Conservation (phyloP, 192 early-diverging fungal species). For the Backusella liffmaniae region DNA sequence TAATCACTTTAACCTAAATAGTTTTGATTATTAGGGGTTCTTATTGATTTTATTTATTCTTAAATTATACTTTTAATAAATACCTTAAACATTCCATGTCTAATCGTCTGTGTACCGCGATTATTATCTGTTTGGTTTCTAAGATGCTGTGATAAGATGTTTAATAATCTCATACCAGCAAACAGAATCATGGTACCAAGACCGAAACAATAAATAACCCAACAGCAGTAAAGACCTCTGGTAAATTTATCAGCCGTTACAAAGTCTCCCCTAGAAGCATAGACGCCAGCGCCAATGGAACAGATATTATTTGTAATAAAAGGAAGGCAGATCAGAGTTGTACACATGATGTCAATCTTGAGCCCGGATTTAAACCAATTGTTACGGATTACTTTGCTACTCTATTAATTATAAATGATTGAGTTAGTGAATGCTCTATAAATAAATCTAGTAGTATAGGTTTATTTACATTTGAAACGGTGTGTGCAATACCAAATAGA, state of each 20-base stretch:
- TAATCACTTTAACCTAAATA: constrained; percentile 21
- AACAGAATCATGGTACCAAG: constrained; percentile 8
- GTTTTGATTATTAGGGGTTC: background rate
- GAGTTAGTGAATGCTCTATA: background rate
- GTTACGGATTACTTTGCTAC: constrained; percentile 12
- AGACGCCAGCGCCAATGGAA: constrained; percentile 20
- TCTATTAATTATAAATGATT: constrained; percentile 5
- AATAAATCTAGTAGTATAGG: background rate
- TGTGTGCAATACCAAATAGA: constrained; percentile 32
- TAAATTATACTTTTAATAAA: background rate
- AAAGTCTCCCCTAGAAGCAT: constrained; percentile 18
- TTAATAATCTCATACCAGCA: constrained; percentile 20
- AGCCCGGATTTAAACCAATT: constrained; percentile 17
- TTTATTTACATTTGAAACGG: constrained; percentile 30
- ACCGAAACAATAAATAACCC: constrained; percentile 26
- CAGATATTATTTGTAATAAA: constrained; percentile 36
- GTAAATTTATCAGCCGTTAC: constrained; percentile 19
- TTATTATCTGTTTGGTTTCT: background rate
- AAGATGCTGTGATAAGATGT: constrained; percentile 10
- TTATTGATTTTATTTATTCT: background rate
- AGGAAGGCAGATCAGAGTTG: constrained; percentile 13
- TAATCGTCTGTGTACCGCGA: constrained; percentile 4
- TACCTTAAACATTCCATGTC: constrained; percentile 25
- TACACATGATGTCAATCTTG: constrained; percentile 11
- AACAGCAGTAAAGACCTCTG: constrained; percentile 19